A percentile compares a stretch with the other conserved stretches of the same genome.
phyloP scores from a whole-genome alignment of 2,329 filamentous ascomycete species.

The Rutstroemia sp. region DNA sequence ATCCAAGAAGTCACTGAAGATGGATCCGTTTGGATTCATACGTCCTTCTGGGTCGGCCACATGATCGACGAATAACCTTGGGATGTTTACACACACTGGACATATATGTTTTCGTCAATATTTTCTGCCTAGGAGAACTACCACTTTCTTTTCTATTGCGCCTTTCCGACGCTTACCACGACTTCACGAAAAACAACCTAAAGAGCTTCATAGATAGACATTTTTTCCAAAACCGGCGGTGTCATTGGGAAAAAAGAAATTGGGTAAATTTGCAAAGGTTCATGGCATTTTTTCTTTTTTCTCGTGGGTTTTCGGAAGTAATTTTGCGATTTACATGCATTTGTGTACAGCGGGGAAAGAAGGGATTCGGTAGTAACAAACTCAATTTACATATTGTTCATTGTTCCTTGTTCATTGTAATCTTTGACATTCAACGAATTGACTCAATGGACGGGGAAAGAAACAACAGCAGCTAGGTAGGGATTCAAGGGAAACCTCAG shows the following conservation, averaged over 20 bases:
- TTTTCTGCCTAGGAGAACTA: neutral
- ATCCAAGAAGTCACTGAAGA: slow-evolving; percentile 7
- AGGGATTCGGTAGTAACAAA: slow-evolving; percentile 2
- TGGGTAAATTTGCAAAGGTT: slow-evolving; percentile 10
- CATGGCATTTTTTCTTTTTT: slow-evolving; percentile 3
- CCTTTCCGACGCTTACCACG: slow-evolving; percentile 1
- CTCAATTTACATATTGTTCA: neutral
- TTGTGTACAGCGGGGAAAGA: neutral
- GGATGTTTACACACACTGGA: slow-evolving; percentile 8
- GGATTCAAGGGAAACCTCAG: too few relatives aligned
- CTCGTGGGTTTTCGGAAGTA: neutral
- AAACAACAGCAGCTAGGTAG: too few relatives aligned
- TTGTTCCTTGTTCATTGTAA: neutral
- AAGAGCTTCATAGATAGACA: slow-evolving; percentile 8
- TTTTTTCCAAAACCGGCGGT: slow-evolving; percentile 11
- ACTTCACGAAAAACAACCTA: slow-evolving; percentile 9
- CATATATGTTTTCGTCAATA: slow-evolving; percentile 7
- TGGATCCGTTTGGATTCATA: neutral
- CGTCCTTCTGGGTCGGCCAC: slow-evolving; percentile 7
- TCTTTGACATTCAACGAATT: neutral
- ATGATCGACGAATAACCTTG: slow-evolving; percentile 6
- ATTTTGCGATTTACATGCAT: neutral
- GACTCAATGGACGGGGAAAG: neutral
- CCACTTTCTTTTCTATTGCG: neutral
- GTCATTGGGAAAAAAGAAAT: slow-evolving; percentile 13